phyloP scores from a whole-genome alignment of 495 filamentous ascomycete species.

The Talaromyces thailandensis region DNA sequence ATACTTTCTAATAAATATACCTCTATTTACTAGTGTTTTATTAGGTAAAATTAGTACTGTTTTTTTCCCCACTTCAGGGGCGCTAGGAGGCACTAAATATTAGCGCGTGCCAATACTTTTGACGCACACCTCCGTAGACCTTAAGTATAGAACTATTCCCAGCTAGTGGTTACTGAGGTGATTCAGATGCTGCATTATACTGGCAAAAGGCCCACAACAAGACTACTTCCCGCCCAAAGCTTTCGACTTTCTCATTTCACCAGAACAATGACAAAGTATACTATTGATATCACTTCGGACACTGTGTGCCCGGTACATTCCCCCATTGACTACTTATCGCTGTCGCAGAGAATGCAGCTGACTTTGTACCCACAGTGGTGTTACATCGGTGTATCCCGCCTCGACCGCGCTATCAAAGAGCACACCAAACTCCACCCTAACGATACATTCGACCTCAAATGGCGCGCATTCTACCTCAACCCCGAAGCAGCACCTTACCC shows the following conservation, averaged over 20 bases:
- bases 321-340: too few relatives aligned
- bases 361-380: conserved; percentile 42
- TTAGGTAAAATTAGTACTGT: too few relatives aligned
- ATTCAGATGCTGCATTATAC: not conserved
- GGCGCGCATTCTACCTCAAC: conserved; percentile 76
- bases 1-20: too few relatives aligned
- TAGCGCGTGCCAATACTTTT: too few relatives aligned
- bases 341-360: conserved; percentile 3
- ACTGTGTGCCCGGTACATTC: conserved; percentile 60
- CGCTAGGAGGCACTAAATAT: too few relatives aligned
- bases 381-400: conserved; percentile 72
- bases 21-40: too few relatives aligned
- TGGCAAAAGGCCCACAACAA: not conserved
- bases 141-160: not conserved
- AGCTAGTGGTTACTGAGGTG: not conserved
- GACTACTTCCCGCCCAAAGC: not conserved
- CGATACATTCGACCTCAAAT: conserved; percentile 64
- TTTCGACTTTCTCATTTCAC: not conserved
- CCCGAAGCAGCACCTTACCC: conserved; percentile 46
- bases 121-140: too few relatives aligned
- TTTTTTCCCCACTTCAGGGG: too few relatives aligned
- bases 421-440: conserved; percentile 50
- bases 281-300: conserved; percentile 66
- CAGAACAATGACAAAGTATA: conserved; percentile 62
- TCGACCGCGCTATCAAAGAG: conserved; percentile 57